Percentiles rank a stretch among this genome's conserved stretches.
These are phyloP conservation scores for Dryas octopetala DNA, from an alignment of 306 rosid genomes.

Conservation along the genomic window DNA sequence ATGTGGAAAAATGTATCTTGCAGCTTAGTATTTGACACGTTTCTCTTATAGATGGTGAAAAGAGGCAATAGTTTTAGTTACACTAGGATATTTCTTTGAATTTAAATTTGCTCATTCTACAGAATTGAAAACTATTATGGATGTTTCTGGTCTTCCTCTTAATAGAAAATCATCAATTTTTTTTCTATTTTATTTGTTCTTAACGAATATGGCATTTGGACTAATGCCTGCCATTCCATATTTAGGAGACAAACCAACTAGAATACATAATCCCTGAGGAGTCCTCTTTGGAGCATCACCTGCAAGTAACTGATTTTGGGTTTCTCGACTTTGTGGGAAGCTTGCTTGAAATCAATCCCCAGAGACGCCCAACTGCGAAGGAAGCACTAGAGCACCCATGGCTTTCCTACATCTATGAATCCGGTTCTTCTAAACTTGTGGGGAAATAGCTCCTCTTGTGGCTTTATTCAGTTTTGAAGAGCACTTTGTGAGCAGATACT, in stretches of 20 bases:
- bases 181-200: not conserved
- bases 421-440: slow-evolving; percentile 30
- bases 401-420: slow-evolving; percentile 66
- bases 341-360: slow-evolving; percentile 73
- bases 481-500: slow-evolving; percentile 12
- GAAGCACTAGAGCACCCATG: slow-evolving; percentile 92
- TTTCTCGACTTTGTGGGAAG: slow-evolving; percentile 63
- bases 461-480: slow-evolving; percentile 23
- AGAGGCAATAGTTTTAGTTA: not conserved
- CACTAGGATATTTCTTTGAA: not conserved
- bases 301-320: slow-evolving; percentile 53
- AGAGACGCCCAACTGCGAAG: slow-evolving; percentile 69
- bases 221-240: not conserved
- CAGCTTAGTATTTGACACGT: not conserved
- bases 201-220: not conserved
- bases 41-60: not conserved
- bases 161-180: not conserved
- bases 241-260: slow-evolving; percentile 76
- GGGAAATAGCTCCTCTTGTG: slow-evolving; percentile 16
- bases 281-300: slow-evolving; percentile 68
- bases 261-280: slow-evolving; percentile 88
- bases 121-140: not conserved
- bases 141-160: not conserved
- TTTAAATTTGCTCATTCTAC: no score
- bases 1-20: not conserved